Evolutionary conservation across 805 yeast genomes (phyloP).

Genomic region (Suhomyces sp.): DNA sequence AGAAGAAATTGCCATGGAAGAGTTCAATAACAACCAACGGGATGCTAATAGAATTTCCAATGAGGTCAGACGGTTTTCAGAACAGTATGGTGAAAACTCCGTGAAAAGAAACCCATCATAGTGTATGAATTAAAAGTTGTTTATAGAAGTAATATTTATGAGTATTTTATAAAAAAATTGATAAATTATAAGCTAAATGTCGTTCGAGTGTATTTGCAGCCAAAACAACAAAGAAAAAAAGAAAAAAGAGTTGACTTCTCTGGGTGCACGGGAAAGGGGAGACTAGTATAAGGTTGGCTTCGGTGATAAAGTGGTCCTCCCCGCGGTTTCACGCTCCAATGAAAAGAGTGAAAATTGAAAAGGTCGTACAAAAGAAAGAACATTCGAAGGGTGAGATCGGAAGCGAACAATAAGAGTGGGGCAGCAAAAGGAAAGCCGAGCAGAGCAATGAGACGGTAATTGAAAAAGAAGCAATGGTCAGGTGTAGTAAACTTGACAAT

Average conservation of each 20-base stretch:
- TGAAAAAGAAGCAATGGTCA: not conserved
- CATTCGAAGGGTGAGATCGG: not conserved
- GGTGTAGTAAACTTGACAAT: not conserved
- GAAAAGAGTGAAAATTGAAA: not conserved
- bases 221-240: not conserved
- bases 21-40: slow-evolving; percentile 24
- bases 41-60: slow-evolving; percentile 22
- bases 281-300: not conserved
- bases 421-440: not conserved
- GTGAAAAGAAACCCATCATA: not conserved
- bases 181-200: not conserved
- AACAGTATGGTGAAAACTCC: not conserved
- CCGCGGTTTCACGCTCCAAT: not conserved
- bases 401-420: not conserved
- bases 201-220: not conserved
- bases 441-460: not conserved
- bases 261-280: not conserved
- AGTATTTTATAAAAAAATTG: not conserved
- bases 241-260: not conserved
- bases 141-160: not conserved
- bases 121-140: not conserved
- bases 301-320: not conserved
- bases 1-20: slow-evolving; percentile 52
- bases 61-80: slow-evolving; percentile 11
- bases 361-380: not conserved